Percentiles rank a stretch among this genome's conserved stretches.
These are phyloP conservation scores for Zygoascus hellenicus DNA, from an alignment of 1,139 yeast species.

Conservation along the genomic window DNA sequence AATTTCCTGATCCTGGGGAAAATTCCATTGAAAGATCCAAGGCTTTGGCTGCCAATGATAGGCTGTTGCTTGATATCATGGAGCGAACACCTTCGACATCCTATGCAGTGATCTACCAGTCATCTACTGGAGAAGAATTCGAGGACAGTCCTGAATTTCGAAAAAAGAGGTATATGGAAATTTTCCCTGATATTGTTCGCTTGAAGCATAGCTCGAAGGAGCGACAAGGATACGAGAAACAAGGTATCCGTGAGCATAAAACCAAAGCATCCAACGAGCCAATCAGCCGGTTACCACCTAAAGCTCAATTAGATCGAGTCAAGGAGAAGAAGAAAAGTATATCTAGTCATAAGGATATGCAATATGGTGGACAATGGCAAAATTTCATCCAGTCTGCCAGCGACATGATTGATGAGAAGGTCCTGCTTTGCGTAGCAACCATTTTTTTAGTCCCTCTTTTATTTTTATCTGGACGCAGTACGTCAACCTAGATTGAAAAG, in stretches of 20 bases:
- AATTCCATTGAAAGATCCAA: conserved; percentile 30
- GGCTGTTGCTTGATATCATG: conserved; percentile 34
- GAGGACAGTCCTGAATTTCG: conserved; percentile 14
- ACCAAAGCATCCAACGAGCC: conserved; percentile 13
- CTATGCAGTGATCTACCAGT: conserved; percentile 27
- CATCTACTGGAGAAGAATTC: conserved; percentile 22
- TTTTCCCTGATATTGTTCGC: conserved; percentile 28
- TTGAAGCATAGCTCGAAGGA: conserved; percentile 24
- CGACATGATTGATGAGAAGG: too few relatives aligned
- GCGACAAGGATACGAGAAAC: conserved; percentile 23
- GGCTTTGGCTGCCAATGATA: conserved; percentile 44
- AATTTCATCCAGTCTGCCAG: neutral
- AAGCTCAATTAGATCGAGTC: conserved; percentile 15
- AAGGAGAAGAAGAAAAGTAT: conserved; percentile 1
- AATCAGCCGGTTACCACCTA: conserved; percentile 17
- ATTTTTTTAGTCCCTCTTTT: too few relatives aligned
- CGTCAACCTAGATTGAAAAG: too few relatives aligned
- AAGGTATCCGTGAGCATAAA: conserved; percentile 15
- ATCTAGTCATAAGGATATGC: conserved; percentile 1
- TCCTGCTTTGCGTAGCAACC: too few relatives aligned
- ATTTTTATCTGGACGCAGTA: too few relatives aligned
- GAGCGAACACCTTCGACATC: conserved; percentile 30
- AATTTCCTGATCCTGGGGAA: conserved; percentile 47
- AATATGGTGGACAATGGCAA: conserved; percentile 2
- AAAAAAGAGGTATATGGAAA: conserved; percentile 16